Conservation (phyloP, 208 protist species). For the Trichomonas gallinae region DNA sequence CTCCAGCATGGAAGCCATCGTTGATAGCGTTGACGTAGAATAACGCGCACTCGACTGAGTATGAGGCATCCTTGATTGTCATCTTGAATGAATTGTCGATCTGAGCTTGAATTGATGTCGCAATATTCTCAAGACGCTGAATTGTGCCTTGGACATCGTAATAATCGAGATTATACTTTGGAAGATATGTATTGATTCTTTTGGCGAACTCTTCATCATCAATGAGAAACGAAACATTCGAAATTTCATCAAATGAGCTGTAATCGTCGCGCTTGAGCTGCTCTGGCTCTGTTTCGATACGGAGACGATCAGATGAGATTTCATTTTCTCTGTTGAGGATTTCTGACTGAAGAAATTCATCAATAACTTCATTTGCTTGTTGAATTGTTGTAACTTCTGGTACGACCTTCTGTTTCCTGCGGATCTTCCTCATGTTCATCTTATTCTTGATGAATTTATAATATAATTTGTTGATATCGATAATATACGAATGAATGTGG, state of each 20-base stretch:
- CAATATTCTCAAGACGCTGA: neutral
- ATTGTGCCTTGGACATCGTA: neutral
- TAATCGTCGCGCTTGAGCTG: neutral
- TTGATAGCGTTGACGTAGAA: neutral
- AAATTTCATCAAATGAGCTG: neutral
- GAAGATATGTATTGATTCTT: neutral
- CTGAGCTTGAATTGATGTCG: neutral
- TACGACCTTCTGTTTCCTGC: neutral
- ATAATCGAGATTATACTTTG: neutral
- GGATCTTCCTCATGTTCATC: neutral
- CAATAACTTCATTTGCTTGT: neutral
- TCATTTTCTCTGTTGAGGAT: neutral
- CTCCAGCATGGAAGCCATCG: neutral
- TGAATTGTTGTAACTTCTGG: neutral
- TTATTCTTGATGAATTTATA: neutral
- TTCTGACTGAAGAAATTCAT: neutral
- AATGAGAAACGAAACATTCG: neutral
- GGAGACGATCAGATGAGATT: neutral
- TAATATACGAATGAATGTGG: neutral
- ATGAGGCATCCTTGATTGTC: neutral
- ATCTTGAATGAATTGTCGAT: neutral
- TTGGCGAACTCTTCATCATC: neutral
- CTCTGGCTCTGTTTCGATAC: neutral
- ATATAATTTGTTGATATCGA: neutral
- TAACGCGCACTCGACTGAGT: neutral